phyloP scores from a whole-genome alignment of 2,329 filamentous ascomycete genomes.

The Graphilbum fragrans region DNA sequence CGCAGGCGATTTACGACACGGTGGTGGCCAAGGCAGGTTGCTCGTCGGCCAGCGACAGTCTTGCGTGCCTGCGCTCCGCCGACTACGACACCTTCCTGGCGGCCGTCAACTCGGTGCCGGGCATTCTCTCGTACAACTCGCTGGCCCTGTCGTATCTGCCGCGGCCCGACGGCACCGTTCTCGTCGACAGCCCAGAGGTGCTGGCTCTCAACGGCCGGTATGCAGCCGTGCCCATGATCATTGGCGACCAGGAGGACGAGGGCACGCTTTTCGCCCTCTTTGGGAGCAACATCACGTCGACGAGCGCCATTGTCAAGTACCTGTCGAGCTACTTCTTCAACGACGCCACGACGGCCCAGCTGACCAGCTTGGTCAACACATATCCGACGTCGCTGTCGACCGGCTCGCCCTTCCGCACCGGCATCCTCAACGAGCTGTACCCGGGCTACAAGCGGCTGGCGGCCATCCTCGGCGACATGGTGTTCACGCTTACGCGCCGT shows the following conservation, averaged over 20 bases:
- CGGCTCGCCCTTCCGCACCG: slow-evolving; percentile 63
- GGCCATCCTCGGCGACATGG: slow-evolving; percentile 62
- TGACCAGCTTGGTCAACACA: slow-evolving; percentile 45
- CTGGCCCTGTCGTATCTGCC: slow-evolving; percentile 64
- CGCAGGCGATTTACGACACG: slow-evolving; percentile 50
- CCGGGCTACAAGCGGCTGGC: slow-evolving; percentile 67
- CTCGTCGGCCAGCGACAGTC: slow-evolving; percentile 37
- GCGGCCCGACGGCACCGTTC: slow-evolving; percentile 53
- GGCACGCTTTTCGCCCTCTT: slow-evolving; percentile 63
- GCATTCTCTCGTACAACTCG: slow-evolving; percentile 53
- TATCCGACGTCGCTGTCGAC: slow-evolving; percentile 45
- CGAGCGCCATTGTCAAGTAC: slow-evolving; percentile 49
- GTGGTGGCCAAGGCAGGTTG: slow-evolving; percentile 54
- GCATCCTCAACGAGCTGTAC: slow-evolving; percentile 55
- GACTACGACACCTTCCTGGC: slow-evolving; percentile 48
- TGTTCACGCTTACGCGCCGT: slow-evolving; percentile 62
- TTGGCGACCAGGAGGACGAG: slow-evolving; percentile 71
- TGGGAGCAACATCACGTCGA: slow-evolving; percentile 53
- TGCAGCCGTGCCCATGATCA: slow-evolving; percentile 36
- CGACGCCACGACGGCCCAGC: slow-evolving; percentile 32
- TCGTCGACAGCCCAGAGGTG: slow-evolving; percentile 51
- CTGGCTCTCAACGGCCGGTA: slow-evolving; percentile 38
- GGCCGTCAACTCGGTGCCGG: slow-evolving; percentile 59
- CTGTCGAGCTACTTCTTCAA: slow-evolving; percentile 48
- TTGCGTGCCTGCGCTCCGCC: slow-evolving; percentile 52